Base-by-base conservation (phyloP, 768 basidiomycete species). In the Basidioascus undulatus region DNA sequence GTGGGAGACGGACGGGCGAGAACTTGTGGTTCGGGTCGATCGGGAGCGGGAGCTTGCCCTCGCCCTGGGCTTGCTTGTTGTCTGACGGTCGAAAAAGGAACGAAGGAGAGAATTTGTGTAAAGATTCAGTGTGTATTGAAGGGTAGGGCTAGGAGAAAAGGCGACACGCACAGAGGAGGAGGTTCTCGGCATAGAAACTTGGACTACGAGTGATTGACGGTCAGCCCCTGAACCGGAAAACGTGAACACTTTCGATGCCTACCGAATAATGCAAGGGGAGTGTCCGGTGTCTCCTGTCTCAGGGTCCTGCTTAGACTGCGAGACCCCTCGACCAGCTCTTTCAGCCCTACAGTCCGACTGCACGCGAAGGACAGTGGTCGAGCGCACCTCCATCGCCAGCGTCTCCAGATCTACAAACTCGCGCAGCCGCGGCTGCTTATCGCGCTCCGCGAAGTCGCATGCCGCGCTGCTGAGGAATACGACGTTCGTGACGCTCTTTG, bases 321-420 rank as follows among this genome's bases (percentile, higher is more conserved):
- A n/a, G n/a, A 10, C 11, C 15, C 20, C 8, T 35, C 8, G 10
- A 18, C 9, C 9, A n/a, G 9, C n/a, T n/a, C n/a, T 32, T n/a
- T 32, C 30, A 32, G 10, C n/a, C 30, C 30, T 10, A 32, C 30
- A 32, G 10, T n/a, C 30, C 30, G 30, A n/a, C 30, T n/a, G n/a
- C 10, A 32, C 30, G 30, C 30, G 30, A 32, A n/a, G n/a, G n/a
- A n/a, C n/a, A n/a, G n/a, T n/a, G n/a, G n/a, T n/a, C 34, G 9
- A 10, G 20, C 34, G 15, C 20, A 20, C n/a, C n/a, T n/a, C n/a
- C 50, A 58, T 49, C 13, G 46, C 50, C 41, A 55, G 43, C 13
- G 47, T 34, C 51, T 59, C 58, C 41, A 59, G 48, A 12, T 53
- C 53, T 42, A 57, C 47, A 44, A 58, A 58, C 46, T 59, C 55